Conservation (phyloP, 2,329 filamentous ascomycete species). For the Ophiocordyceps australis region DNA sequence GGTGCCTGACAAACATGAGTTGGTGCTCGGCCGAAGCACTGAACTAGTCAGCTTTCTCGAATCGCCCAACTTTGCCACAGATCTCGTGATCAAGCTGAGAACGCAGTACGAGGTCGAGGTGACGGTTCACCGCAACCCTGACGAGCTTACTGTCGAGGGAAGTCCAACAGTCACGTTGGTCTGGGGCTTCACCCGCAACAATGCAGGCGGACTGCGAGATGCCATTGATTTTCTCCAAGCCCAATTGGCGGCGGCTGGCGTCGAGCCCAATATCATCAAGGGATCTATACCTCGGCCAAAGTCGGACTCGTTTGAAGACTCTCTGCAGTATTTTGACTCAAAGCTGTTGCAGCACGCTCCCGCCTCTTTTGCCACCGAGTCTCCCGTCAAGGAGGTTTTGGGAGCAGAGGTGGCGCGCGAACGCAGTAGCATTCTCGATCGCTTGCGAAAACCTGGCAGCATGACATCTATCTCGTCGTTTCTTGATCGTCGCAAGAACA, state of each 20-base stretch:
- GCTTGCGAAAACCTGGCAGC: constrained; percentile 84
- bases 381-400: constrained; percentile 72
- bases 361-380: constrained; percentile 63
- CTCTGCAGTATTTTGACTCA: constrained; percentile 89
- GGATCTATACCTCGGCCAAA: constrained; percentile 96
- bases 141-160: constrained; percentile 38
- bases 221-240: constrained; percentile 88
- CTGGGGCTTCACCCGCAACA: constrained; percentile 88
- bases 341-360: constrained; percentile 91
- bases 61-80: constrained; percentile 62
- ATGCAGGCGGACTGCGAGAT: constrained; percentile 85
- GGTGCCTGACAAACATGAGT: constrained; percentile 90
- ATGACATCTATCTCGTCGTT: constrained; percentile 94
- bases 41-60: constrained; percentile 68
- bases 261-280: constrained; percentile 76
- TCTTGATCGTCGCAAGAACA: constrained; percentile 87
- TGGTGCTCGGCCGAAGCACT: constrained; percentile 60
- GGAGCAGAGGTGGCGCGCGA: constrained; percentile 65
- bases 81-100: constrained; percentile 71
- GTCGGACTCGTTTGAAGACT: constrained; percentile 96
- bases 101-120: constrained; percentile 84
- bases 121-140: constrained; percentile 46
- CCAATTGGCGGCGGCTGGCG: constrained; percentile 68
- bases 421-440: constrained; percentile 71
- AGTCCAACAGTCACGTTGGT: constrained; percentile 43